Percentiles rank a stretch among this genome's conserved stretches.
Conservation (phyloP, 352 stramenopile species). For the Phytophthora ohioensis region DNA sequence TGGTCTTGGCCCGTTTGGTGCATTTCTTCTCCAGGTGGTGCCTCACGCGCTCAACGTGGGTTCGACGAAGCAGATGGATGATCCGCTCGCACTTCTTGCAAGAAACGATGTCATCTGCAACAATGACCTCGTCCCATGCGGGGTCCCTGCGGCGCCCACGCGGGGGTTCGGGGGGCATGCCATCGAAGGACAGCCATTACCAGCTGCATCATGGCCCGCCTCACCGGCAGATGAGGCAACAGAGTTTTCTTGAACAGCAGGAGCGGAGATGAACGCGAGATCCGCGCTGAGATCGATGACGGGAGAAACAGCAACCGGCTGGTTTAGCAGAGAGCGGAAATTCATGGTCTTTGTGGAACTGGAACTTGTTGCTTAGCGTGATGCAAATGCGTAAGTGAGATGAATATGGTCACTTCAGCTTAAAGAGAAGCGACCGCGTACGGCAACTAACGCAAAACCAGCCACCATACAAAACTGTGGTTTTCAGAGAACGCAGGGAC, state of each 20-base stretch:
- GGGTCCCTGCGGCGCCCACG: background rate
- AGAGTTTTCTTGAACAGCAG: background rate
- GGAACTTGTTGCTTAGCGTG: background rate
- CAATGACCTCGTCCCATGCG: background rate
- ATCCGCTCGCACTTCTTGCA: background rate
- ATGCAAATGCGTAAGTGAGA: background rate
- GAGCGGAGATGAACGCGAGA: background rate
- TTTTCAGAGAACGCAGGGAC: background rate
- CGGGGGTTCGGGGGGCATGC: background rate
- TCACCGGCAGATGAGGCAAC: background rate
- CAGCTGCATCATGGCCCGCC: background rate
- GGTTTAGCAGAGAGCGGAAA: background rate
- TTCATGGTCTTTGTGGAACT: background rate
- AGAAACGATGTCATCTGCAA: background rate
- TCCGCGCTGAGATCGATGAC: background rate
- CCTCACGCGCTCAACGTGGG: background rate
- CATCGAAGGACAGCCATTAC: background rate
- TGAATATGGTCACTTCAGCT: background rate
- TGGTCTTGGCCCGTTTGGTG: background rate
- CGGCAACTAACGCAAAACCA: background rate
- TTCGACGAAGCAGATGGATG: background rate
- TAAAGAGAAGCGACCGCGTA: background rate
- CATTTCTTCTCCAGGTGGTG: background rate
- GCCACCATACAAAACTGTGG: background rate
- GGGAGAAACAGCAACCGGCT: background rate